Percentiles rank a stretch among this genome's conserved stretches.
These are phyloP conservation scores for Gracilaria vermiculophylla DNA, from an alignment of 23 red algal species.

Conservation along the genomic window DNA sequence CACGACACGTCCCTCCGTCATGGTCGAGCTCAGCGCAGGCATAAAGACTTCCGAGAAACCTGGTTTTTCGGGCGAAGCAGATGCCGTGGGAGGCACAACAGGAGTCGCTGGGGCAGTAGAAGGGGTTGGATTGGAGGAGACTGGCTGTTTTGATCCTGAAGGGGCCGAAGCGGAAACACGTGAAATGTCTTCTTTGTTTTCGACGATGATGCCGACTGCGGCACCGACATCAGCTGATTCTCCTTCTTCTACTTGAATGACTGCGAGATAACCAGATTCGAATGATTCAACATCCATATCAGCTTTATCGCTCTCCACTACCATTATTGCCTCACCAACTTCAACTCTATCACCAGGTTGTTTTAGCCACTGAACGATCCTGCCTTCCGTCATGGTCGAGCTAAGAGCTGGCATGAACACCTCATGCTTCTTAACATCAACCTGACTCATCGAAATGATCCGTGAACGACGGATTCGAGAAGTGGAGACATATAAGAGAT, in stretches of 20 bases:
- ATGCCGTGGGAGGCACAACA: neutral
- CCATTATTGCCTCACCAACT: slow-evolving; percentile 86
- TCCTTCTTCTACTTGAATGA: slow-evolving; percentile 83
- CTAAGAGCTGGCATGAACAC: slow-evolving; percentile 99
- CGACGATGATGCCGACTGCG: slow-evolving; percentile 88
- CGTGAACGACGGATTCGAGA: neutral
- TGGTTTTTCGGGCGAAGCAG: slow-evolving; percentile 37
- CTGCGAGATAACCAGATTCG: slow-evolving; percentile 86
- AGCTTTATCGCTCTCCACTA: slow-evolving; percentile 98
- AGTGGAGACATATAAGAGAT: neutral
- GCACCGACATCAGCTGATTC: slow-evolving; percentile 80
- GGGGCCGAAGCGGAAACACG: slow-evolving; percentile 43
- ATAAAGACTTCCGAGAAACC: slow-evolving; percentile 77
- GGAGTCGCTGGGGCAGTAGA: neutral
- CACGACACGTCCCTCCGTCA: slow-evolving; percentile 95
- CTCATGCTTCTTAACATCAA: slow-evolving; percentile 78
- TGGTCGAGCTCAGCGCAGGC: slow-evolving; percentile 96
- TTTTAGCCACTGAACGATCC: slow-evolving; percentile 97
- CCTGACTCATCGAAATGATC: slow-evolving; percentile 14
- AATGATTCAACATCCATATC: slow-evolving; percentile 99
- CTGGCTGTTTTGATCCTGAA: slow-evolving; percentile 4
- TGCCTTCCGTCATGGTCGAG: slow-evolving; percentile 98
- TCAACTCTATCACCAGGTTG: slow-evolving; percentile 80
- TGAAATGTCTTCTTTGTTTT: slow-evolving; percentile 92
- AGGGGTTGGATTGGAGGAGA: neutral